Evolutionary conservation across 2,329 filamentous ascomycete genomes (phyloP).

Genomic region (Trichothecium roseum): DNA sequence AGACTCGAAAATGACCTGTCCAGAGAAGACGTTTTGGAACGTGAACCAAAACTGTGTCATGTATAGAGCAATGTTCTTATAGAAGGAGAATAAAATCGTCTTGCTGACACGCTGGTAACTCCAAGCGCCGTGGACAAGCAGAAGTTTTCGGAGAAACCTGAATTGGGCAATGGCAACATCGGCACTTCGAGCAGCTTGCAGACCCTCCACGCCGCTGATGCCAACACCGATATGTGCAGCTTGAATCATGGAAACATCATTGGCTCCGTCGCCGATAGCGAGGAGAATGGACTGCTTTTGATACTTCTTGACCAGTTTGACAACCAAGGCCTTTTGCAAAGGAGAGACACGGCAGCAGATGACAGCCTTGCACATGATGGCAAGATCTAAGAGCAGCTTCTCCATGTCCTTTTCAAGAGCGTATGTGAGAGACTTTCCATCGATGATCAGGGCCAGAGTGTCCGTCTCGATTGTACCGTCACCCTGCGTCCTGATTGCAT

Average conservation of each 20-base stretch:
- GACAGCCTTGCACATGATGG: constrained; percentile 95
- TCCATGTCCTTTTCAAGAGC: constrained; percentile 91
- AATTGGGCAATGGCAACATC: constrained; percentile 96
- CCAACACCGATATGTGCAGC: constrained; percentile 95
- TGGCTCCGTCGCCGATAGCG: constrained; percentile 93
- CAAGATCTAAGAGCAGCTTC: constrained; percentile 84
- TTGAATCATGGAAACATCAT: constrained; percentile 99
- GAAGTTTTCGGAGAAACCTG: constrained; percentile 83
- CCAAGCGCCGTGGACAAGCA: constrained; percentile 94
- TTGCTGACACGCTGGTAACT: constrained; percentile 96
- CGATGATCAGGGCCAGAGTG: constrained; percentile 83
- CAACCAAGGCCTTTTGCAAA: constrained; percentile 91
- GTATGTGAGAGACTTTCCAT: constrained; percentile 89
- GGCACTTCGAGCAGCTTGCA: constrained; percentile 90
- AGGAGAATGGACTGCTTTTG: constrained; percentile 85
- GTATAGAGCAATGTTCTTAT: constrained; percentile 98
- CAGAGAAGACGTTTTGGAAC: constrained; percentile 97
- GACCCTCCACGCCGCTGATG: constrained; percentile 92
- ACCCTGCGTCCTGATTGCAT: constrained; percentile 77
- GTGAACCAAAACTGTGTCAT: constrained; percentile 99
- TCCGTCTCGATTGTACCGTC: constrained; percentile 71
- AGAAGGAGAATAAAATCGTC: constrained; percentile 96
- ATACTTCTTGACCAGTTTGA: constrained; percentile 91
- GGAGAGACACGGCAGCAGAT: constrained; percentile 97
- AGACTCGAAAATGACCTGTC: constrained; percentile 96